Evolutionary conservation across 495 filamentous ascomycete species (phyloP).

Genomic region (Tuber aestivum): DNA sequence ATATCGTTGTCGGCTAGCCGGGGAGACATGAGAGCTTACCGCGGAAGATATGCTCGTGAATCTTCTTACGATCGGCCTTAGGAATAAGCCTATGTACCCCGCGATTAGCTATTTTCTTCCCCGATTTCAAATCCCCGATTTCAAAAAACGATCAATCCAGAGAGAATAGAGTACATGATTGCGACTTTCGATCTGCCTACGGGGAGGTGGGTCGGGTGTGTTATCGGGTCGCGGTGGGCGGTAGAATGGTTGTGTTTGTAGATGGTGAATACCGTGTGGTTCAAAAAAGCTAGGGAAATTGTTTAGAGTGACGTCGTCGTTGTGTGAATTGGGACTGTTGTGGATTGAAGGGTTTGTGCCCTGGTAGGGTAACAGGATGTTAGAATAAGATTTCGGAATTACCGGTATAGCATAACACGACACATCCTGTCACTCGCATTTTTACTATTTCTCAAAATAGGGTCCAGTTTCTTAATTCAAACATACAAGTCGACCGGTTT

Average conservation of each 20-base stretch:
- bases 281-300: constrained; percentile 22
- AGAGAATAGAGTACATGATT: constrained; percentile 32
- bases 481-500: neutral
- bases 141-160: neutral
- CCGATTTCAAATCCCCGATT: neutral
- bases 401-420: neutral
- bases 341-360: constrained; percentile 22
- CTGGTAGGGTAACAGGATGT: constrained; percentile 10
- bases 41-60: constrained; percentile 99
- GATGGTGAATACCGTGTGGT: constrained; percentile 22
- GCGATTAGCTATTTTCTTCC: constrained; percentile 20
- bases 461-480: neutral
- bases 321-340: constrained; percentile 25
- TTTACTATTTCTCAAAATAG: neutral
- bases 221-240: constrained; percentile 29
- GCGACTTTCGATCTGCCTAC: constrained; percentile 31
- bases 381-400: neutral
- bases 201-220: constrained; percentile 28
- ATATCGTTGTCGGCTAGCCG: neutral
- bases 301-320: constrained; percentile 24
- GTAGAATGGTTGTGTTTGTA: constrained; percentile 27
- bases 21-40: constrained; percentile 52
- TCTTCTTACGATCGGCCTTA: constrained; percentile 99
- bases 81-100: constrained; percentile 74
- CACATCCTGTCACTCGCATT: neutral